A percentile compares a stretch with the other conserved stretches of the same genome.
Evolutionary conservation across 805 yeast genomes (phyloP).

Genomic region (Clavispora santaluciae): DNA sequence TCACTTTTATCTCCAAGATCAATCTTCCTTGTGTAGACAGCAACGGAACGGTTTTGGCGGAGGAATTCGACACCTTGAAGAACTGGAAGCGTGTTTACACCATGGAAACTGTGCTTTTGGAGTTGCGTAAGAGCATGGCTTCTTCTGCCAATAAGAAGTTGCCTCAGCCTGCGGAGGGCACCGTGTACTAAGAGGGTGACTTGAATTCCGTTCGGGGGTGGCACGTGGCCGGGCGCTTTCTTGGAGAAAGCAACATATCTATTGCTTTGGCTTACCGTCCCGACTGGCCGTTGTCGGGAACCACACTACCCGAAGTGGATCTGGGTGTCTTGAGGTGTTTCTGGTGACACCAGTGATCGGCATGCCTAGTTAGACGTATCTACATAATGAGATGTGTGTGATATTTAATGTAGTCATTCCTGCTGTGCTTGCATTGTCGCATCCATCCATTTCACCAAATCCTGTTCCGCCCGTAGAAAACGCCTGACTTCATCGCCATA

Average conservation of each 20-base stretch:
- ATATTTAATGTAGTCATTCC: not conserved
- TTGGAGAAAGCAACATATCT: too few relatives aligned
- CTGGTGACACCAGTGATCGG: too few relatives aligned
- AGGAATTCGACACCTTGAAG: slow-evolving; percentile 59
- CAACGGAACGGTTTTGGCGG: slow-evolving; percentile 45
- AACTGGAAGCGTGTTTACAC: slow-evolving; percentile 89
- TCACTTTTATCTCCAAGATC: slow-evolving; percentile 74
- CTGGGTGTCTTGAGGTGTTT: too few relatives aligned
- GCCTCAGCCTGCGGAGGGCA: slow-evolving; percentile 89
- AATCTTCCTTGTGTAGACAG: slow-evolving; percentile 88
- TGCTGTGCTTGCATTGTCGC: slow-evolving; percentile 8
- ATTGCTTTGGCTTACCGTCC: too few relatives aligned
- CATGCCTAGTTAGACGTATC: not conserved
- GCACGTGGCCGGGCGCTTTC: too few relatives aligned
- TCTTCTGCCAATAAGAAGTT: slow-evolving; percentile 74
- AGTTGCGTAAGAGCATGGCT: slow-evolving; percentile 84
- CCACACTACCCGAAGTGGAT: too few relatives aligned
- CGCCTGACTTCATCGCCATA: slow-evolving; percentile 26
- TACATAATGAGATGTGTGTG: not conserved
- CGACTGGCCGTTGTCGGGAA: too few relatives aligned
- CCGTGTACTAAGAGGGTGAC: slow-evolving; percentile 43
- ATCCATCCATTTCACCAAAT: slow-evolving; percentile 31
- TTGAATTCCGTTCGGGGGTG: not conserved
- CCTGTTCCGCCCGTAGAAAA: slow-evolving; percentile 36
- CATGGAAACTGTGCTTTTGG: slow-evolving; percentile 89